Evolutionary conservation across 169 alveolate genomes (phyloP), one percentile per base, ranked within the genome.

Genomic region (Plasmodium coatneyi): DNA sequence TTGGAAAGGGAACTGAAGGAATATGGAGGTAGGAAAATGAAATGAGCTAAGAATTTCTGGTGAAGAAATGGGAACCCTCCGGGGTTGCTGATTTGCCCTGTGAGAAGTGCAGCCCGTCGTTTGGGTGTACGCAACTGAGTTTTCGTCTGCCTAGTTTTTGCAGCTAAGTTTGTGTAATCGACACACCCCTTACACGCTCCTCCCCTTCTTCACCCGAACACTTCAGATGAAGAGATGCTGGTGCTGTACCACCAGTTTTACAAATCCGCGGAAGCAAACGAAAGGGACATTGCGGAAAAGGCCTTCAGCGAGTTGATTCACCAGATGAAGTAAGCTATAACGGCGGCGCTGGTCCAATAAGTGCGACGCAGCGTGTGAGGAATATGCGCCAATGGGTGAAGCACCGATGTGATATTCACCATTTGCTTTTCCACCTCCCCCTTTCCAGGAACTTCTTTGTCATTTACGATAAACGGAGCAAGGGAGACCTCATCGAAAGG

Each of bases 181-280:
- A n/a, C n/a, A 43, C 60, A 66, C 76, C 41, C 32, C 39, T 49
- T 72, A 39, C 60, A 12, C 56, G 76, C 56, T 25, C 16, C 12
- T 32, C 3, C 39, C 46, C 60, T 30, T 72, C 79, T 70, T 46
- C 46, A 9, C 74, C 30, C 39, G 25, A 34, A 25, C 56, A 2
- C 70, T 86, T 86, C 43, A 86, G 93, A 86, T 86, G 84, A 86
- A 52, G 93, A 86, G 60, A 86, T 86, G 84, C 43, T 86, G 82
- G 30, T 54, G 34, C 43, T 32, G 39, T 86, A 74, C 30, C 93
- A 86, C 66, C 84, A 56, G 70, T 86, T 86, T 86, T 86, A 86
- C 72, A 54, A 76, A 39, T 86, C 93, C 43, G 46, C 71, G 19
- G 93, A 86, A 1, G 93, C 32, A 76, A 86, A 76, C 80, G 93